Base-by-base conservation (phyloP, 805 yeast genomes). In the Candida andamanensis region DNA sequence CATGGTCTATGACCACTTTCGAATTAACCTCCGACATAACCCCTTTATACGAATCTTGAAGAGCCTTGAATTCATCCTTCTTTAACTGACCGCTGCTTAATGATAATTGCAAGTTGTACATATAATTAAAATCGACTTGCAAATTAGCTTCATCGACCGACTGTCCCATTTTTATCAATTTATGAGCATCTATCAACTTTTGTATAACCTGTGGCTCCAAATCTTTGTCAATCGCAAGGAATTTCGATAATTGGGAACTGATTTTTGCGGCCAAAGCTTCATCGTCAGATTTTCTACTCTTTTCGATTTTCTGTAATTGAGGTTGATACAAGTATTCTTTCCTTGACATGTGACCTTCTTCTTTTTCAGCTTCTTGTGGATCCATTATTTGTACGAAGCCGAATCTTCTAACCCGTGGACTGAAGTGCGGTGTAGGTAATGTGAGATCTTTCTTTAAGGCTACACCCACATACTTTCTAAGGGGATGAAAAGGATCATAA, bases 401-500 rank as follows among this genome's bases (percentile, higher is more conserved):
- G 46, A 90, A 78, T 55, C 97, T 73, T 63, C 98, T 78, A 6
- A 74, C 65, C 28, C 87, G 72, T 26, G 97, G 96, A n/a, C 69
- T 81, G 57, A 89, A 90, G 56, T 92, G 97, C 5, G 90, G 84
- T 11, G 85, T 78, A 25, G 98, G 98, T 22, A 90, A 70, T 39
- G 67, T 63, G 21, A 74, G 59, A 2, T 78, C 82, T 37, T 71
- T 69, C 23, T 62, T 63, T 31, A 92, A 68, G 0, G 95, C 87
- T 23, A 92, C 78, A 24, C 98, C 98, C 42, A 87, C 83, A 52
- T 85, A 85, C 52, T 79, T 82, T 53, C 97, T 78, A 54, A 78
- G 76, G 26, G 97, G 97, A 52, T 92, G 97, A 70, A 92, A 92
- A 4, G 98, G 97, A 64, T 92, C 96, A 39, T 80, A 63, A 59